Base-by-base conservation (phyloP, 2,329 filamentous ascomycete species). In the Raffaelea albimanens region DNA sequence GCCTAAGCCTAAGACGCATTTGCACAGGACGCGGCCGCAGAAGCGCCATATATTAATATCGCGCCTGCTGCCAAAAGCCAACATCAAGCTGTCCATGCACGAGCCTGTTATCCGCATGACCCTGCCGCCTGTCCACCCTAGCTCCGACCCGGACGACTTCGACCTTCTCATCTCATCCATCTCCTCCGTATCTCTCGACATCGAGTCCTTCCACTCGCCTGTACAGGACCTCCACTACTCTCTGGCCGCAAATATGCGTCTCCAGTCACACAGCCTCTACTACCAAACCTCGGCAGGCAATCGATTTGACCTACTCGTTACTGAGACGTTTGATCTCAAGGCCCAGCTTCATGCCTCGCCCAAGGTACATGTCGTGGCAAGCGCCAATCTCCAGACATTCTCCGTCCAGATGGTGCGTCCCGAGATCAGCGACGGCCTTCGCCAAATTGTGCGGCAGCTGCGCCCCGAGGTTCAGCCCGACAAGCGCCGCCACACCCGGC, bases 101-200 rank as follows among this genome's bases (percentile, higher is more conserved):
- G 93, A 98, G 61, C 93, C 93, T 1, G 94, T 98, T 16, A 63
- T 97, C 53, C 82, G 94, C 56, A 90, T 98, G 53, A 82, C 90
- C 8, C 71, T 98, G 4, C 90, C 90, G 5, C 83, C 91, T 0
- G 79, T 93, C 52, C 78, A 84, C 51, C 73, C 75, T 47, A 69
- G 69, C 2, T 68, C 73, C 38, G 77, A 82, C 22, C 74, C 80
- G 0, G 87, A 89, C 51, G 90, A 97, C 55, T 97, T 93, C 56
- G 93, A 98, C 60, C 75, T 98, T 25, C 85, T 98, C 40, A 95
- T 98, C 43, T 95, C 88, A 1, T 93, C 89, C 2, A 87, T 95
- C 11, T 97, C 94, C 0, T 95, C 91, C 0, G 80, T 97, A 34
- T 95, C 91, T 0, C 69, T 97, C 20, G 93, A 98, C 58, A 76